These are phyloP conservation scores for Neurospora sp. DNA, from an alignment of 495 filamentous ascomycete species.

Conservation along the genomic window DNA sequence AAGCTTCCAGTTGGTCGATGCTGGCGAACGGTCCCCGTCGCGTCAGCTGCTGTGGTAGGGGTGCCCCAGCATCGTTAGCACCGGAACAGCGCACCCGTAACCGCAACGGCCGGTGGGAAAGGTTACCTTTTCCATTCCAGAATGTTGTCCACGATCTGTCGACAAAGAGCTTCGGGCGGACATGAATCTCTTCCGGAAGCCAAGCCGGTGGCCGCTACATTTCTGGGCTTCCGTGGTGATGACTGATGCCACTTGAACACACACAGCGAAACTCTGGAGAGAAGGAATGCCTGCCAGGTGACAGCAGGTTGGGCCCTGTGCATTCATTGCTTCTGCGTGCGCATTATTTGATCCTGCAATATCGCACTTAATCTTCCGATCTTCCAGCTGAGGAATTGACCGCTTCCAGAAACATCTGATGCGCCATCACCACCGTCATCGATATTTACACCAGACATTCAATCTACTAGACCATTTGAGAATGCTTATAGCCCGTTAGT, in stretches of 20 bases:
- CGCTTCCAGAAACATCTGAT: not conserved
- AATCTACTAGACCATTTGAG: not conserved
- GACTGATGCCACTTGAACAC: not conserved
- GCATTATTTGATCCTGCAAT: not conserved
- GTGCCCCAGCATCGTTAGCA: not conserved
- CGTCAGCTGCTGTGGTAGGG: not conserved
- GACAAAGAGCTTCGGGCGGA: not conserved
- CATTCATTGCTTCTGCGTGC: not conserved
- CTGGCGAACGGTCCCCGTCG: not conserved
- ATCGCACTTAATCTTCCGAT: not conserved
- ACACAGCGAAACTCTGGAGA: not conserved
- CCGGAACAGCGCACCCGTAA: not conserved
- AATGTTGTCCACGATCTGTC: not conserved
- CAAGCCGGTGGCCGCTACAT: not conserved
- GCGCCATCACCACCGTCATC: not conserved
- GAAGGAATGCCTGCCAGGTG: not conserved
- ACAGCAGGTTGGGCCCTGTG: not conserved
- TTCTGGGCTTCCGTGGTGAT: not conserved
- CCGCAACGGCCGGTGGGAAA: not conserved
- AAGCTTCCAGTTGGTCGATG: not conserved
- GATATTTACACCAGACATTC: not conserved
- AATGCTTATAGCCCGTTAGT: not conserved
- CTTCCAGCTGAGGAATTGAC: not conserved
- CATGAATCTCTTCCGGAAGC: not conserved
- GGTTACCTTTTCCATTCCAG: not conserved